These are phyloP conservation scores for Nicotiana benthamiana DNA, from an alignment of 257 asterid genomes.

Conservation along the genomic window DNA sequence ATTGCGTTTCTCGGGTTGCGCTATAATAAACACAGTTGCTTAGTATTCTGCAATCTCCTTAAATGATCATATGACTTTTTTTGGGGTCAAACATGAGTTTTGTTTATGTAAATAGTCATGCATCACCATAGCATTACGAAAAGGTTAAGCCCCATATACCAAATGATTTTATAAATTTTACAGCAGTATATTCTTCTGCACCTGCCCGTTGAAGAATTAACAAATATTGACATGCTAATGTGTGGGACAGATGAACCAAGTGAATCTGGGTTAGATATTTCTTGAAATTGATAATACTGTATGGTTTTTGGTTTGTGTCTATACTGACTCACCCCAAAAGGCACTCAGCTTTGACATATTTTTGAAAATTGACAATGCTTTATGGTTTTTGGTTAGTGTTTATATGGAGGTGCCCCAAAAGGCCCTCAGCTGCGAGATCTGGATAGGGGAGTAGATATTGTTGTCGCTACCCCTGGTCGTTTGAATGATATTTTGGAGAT, in stretches of 20 bases:
- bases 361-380: neutral
- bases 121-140: neutral
- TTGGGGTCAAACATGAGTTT: neutral
- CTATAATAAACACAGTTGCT: neutral
- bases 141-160: neutral
- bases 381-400: slow-evolving; percentile 42
- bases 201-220: neutral
- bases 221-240: neutral
- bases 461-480: slow-evolving; percentile 98
- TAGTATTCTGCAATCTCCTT: neutral
- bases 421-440: slow-evolving; percentile 81
- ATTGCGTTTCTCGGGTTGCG: neutral
- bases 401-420: slow-evolving; percentile 99
- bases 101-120: neutral
- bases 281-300: neutral
- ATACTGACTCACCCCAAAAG: slow-evolving; percentile 68
- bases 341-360: neutral
- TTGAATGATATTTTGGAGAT: slow-evolving; percentile 94
- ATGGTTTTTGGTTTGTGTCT: slow-evolving; percentile 44
- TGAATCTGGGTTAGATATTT: neutral
- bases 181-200: neutral
- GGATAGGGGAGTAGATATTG: slow-evolving; percentile 85
- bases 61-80: neutral
- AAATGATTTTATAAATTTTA: neutral
- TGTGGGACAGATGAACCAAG: neutral